Percentiles rank a stretch among this genome's conserved stretches.
Conservation (phyloP, 331 rosid genomes). For the Quercus lobata region DNA sequence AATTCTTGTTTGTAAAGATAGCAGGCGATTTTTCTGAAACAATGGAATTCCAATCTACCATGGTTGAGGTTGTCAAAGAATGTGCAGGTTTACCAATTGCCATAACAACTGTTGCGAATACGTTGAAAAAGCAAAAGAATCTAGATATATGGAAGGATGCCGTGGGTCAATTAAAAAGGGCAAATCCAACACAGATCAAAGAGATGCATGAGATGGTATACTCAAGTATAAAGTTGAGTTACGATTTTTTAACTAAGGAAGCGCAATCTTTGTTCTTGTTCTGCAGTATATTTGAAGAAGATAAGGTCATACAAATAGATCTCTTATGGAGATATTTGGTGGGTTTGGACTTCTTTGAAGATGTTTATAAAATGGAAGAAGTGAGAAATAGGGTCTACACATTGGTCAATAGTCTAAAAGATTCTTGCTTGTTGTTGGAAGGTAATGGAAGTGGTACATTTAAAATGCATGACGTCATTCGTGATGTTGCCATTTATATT, state of each 20-base stretch:
- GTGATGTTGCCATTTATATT: constrained; percentile 19
- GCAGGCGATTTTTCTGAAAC: constrained; percentile 2
- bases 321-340: not conserved
- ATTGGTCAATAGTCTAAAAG: constrained; percentile 9
- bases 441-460: not conserved
- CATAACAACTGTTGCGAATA: constrained; percentile 32
- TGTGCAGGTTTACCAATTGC: constrained; percentile 47
- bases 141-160: constrained; percentile 32
- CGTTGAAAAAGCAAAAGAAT: constrained; percentile 10
- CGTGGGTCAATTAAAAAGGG: constrained; percentile 1
- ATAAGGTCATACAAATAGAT: not conserved
- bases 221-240: constrained; percentile 23
- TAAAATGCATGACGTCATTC: constrained; percentile 12
- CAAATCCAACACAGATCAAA: not conserved
- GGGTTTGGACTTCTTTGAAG: constrained; percentile 19
- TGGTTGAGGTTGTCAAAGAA: constrained; percentile 7
- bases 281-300: constrained; percentile 12
- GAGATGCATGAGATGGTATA: not conserved
- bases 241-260: constrained; percentile 21
- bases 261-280: constrained; percentile 27
- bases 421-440: constrained; percentile 19
- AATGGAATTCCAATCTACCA: constrained; percentile 3
- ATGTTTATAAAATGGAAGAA: not conserved
- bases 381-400: too few relatives aligned
- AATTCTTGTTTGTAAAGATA: constrained; percentile 33